These are phyloP conservation scores for Termitomyces heimii DNA, from an alignment of 768 basidiomycete genomes.

Conservation along the genomic window DNA sequence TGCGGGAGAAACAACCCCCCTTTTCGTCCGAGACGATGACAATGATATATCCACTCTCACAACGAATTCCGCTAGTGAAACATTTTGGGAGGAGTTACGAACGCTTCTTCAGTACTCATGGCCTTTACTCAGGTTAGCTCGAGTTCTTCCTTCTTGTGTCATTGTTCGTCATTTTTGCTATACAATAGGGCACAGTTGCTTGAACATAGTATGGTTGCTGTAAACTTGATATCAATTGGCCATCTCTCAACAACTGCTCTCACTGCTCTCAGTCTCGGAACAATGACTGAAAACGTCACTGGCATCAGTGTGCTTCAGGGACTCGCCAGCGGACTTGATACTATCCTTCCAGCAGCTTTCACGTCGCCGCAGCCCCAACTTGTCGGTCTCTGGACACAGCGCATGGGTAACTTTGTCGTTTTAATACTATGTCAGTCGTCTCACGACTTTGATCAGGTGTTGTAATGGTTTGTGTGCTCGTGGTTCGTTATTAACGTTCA, in stretches of 20 bases:
- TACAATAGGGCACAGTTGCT: neutral
- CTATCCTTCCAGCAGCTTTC: neutral
- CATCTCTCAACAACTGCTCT: neutral
- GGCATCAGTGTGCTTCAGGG: neutral
- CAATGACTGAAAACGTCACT: neutral
- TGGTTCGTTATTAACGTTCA: neutral
- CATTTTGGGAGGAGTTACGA: slow-evolving; percentile 8
- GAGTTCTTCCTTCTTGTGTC: neutral
- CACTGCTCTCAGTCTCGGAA: neutral
- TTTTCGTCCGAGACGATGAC: neutral
- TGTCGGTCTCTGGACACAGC: slow-evolving; percentile 62
- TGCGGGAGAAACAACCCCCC: neutral
- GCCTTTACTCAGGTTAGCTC: slow-evolving; percentile 9
- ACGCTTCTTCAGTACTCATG: slow-evolving; percentile 3
- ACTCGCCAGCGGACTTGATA: neutral
- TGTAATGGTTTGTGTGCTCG: slow-evolving; percentile 12
- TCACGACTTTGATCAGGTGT: neutral
- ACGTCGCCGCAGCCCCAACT: neutral
- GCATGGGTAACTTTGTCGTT: slow-evolving; percentile 15
- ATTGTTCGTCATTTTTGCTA: neutral
- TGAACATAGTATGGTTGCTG: neutral
- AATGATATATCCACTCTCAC: no score
- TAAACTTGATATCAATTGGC: neutral
- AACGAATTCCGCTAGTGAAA: neutral
- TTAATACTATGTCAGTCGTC: neutral